A percentile compares a stretch with the other conserved stretches of the same genome.
Evolutionary conservation across 1,139 yeast genomes (phyloP).

Genomic region (Kurtzmaniella quercitrusa): DNA sequence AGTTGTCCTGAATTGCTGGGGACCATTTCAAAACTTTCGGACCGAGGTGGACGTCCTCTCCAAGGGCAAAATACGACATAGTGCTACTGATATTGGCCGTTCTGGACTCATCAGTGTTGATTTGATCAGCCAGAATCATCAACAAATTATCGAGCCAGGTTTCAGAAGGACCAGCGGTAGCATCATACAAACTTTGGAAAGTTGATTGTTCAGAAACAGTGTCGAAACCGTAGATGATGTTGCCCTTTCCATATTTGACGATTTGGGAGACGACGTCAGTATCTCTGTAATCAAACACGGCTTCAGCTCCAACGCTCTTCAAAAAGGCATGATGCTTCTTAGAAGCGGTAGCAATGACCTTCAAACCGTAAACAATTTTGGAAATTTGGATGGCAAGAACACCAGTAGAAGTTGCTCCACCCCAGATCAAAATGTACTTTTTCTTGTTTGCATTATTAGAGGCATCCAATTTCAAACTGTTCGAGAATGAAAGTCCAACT

Average conservation of each 20-base stretch:
- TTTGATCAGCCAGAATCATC: conserved; percentile 1
- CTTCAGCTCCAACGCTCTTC: conserved; percentile 55
- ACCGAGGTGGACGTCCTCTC: conserved; percentile 19
- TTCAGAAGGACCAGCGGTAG: conserved; percentile 26
- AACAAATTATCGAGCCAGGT: conserved; percentile 15
- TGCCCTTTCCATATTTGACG: conserved; percentile 32
- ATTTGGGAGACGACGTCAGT: conserved; percentile 49
- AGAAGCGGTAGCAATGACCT: conserved; percentile 53
- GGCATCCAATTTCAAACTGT: conserved; percentile 17
- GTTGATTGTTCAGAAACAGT: conserved; percentile 43
- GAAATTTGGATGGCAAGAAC: conserved; percentile 53
- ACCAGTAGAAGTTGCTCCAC: conserved; percentile 59
- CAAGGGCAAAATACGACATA: conserved; percentile 33
- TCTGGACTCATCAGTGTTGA: conserved; percentile 8
- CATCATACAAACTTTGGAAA: conserved; percentile 39
- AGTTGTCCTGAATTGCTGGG: conserved; percentile 16
- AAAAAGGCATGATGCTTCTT: conserved; percentile 38
- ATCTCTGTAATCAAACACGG: conserved; percentile 57
- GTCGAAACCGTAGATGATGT: conserved; percentile 52
- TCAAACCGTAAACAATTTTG: conserved; percentile 45
- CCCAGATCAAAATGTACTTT: conserved; percentile 49
- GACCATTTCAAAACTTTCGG: conserved; percentile 14
- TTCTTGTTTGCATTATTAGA: conserved; percentile 18
- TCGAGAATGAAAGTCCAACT: conserved; percentile 31
- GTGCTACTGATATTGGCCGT: conserved; percentile 23